Evolutionary conservation across 2,329 filamentous ascomycete genomes (phyloP).

Genomic region (Rhynchosporium graminicola): DNA sequence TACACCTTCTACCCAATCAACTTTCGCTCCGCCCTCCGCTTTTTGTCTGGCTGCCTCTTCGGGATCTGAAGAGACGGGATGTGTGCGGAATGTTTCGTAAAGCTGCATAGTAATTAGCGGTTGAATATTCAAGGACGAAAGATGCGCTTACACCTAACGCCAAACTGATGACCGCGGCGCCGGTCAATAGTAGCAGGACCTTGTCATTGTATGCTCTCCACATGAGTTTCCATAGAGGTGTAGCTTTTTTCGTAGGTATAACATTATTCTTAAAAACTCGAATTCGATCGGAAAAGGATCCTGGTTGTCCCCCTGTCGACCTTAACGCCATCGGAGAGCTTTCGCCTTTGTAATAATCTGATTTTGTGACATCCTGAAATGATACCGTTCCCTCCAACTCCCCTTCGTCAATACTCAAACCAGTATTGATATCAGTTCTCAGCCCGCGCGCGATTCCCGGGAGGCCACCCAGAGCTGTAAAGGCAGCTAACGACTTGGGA

Average conservation of each 20-base stretch:
- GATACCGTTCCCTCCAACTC: constrained; percentile 60
- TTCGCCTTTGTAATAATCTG: constrained; percentile 10
- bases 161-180: constrained; percentile 70
- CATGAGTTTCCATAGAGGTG: constrained; percentile 67
- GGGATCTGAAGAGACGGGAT: constrained; percentile 12
- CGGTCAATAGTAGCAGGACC: constrained; percentile 69
- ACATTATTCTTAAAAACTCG: constrained; percentile 69
- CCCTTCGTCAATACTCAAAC: constrained; percentile 71
- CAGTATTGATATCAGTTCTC: constrained; percentile 62
- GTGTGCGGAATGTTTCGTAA: constrained; percentile 61
- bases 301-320: constrained; percentile 20
- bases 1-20: constrained; percentile 81
- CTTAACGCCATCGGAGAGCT: constrained; percentile 31
- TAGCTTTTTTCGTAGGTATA: constrained; percentile 66
- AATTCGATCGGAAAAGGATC: constrained; percentile 61
- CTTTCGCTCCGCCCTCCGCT: constrained; percentile 45
- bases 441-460: constrained; percentile 74
- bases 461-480: constrained; percentile 73
- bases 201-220: constrained; percentile 86
- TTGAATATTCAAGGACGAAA: not conserved
- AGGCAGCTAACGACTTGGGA: constrained; percentile 74
- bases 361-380: constrained; percentile 61
- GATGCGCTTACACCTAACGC: constrained; percentile 59
- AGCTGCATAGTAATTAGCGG: constrained; percentile 5
- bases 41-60: constrained; percentile 48